Conservation (phyloP, 257 asterid species). For the Cinchona pubescens region DNA sequence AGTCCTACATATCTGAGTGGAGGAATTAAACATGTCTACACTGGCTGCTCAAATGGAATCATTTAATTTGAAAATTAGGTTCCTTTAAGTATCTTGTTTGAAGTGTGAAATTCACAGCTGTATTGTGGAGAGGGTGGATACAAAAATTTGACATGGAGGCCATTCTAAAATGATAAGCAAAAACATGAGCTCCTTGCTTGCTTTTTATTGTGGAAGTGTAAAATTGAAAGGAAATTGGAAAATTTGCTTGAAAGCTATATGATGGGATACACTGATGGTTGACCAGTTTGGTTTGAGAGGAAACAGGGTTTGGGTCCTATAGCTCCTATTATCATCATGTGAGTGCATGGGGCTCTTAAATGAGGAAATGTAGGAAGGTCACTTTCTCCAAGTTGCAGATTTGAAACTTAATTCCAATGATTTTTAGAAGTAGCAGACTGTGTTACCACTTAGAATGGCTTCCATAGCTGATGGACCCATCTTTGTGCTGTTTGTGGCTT, state of each 20-base stretch:
- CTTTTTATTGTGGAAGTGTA: not conserved
- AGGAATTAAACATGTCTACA: not conserved
- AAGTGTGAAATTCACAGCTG: not conserved
- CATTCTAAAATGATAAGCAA: not conserved
- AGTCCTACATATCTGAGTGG: not conserved
- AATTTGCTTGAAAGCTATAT: not conserved
- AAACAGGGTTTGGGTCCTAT: not conserved
- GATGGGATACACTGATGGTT: constrained; percentile 1
- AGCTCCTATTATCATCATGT: not conserved
- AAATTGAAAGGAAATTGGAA: not conserved
- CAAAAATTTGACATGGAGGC: not conserved
- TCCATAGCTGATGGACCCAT: constrained; percentile 25
- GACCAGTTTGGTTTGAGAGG: not conserved
- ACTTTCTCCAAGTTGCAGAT: constrained; percentile 10
- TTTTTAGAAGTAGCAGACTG: not conserved
- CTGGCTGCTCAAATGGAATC: not conserved
- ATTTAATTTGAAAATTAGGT: not conserved
- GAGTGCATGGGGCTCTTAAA: not conserved
- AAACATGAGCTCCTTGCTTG: not conserved
- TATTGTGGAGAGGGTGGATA: not conserved
- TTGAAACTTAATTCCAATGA: not conserved
- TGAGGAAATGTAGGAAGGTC: not conserved
- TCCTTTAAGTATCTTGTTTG: not conserved
- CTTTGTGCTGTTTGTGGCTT: constrained; percentile 20
- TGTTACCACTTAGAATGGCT: constrained; percentile 5